Conservation (phyloP, 2,329 filamentous ascomycete genomes). For the Exophiala oligosperma region DNA sequence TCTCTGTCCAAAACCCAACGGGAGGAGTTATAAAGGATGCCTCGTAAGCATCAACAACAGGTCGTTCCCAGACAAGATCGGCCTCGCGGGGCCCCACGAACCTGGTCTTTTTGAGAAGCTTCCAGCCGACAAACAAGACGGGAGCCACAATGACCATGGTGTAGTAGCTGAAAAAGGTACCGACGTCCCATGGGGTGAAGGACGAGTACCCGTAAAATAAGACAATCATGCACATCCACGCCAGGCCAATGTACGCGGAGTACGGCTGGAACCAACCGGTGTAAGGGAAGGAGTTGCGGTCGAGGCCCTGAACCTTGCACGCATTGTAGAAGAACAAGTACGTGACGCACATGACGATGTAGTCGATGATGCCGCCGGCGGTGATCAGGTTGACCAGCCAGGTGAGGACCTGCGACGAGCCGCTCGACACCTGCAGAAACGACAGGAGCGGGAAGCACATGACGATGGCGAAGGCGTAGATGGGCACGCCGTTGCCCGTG, state of each 20-base stretch:
- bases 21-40: conserved; percentile 50
- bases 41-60: conserved; percentile 60
- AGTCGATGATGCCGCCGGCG: conserved; percentile 52
- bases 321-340: conserved; percentile 61
- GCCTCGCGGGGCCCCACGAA: conserved; percentile 25
- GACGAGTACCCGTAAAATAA: conserved; percentile 72
- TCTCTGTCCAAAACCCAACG: conserved; percentile 33
- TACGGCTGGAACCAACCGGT: conserved; percentile 61
- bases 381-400: conserved; percentile 54
- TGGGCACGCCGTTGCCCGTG: conserved; percentile 64
- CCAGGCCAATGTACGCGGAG: conserved; percentile 40
- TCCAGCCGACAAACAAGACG: conserved; percentile 18
- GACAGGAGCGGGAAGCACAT: conserved; percentile 66
- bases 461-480: conserved; percentile 66
- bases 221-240: conserved; percentile 64
- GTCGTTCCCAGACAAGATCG: conserved; percentile 63
- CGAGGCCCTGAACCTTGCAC: conserved; percentile 51
- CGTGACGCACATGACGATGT: conserved; percentile 60
- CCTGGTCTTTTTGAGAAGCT: conserved; percentile 33
- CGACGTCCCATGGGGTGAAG: conserved; percentile 67
- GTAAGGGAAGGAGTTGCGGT: conserved; percentile 58
- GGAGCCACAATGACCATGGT: conserved; percentile 22
- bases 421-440: conserved; percentile 56
- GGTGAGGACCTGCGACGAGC: conserved; percentile 51
- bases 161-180: conserved; percentile 62